These are phyloP conservation scores for Fusarium sp. DNA, from an alignment of 2,329 filamentous ascomycete species.

Conservation along the genomic window DNA sequence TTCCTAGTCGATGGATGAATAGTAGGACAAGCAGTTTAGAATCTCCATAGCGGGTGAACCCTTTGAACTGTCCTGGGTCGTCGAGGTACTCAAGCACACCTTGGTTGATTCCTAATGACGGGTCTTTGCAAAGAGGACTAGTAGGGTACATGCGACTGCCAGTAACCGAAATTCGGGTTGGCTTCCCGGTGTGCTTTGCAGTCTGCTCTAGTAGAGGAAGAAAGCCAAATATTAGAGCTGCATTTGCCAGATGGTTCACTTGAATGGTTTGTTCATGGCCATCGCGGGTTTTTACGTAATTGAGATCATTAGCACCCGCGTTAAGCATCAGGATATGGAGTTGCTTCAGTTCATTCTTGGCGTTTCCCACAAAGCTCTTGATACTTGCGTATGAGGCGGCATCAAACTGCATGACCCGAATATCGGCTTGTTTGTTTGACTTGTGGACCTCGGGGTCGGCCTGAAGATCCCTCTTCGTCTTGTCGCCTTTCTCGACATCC, in stretches of 20 bases:
- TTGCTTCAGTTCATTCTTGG: not conserved
- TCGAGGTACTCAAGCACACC: constrained; percentile 10
- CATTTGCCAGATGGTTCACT: constrained; percentile 47
- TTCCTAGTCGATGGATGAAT: constrained; percentile 31
- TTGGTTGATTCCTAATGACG: not conserved
- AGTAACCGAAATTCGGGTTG: constrained; percentile 29
- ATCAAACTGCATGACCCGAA: constrained; percentile 36
- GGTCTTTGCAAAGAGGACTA: not conserved
- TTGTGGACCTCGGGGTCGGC: constrained; percentile 18
- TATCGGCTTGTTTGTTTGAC: too few relatives aligned
- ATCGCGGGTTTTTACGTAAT: not conserved
- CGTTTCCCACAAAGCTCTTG: constrained; percentile 7
- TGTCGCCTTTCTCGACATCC: constrained; percentile 45
- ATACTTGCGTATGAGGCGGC: constrained; percentile 25
- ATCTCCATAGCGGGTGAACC: constrained; percentile 11
- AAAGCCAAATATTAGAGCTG: constrained; percentile 37
- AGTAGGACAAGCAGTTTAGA: constrained; percentile 24
- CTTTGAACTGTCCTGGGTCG: not conserved
- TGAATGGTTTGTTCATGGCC: constrained; percentile 44
- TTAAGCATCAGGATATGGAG: constrained; percentile 34
- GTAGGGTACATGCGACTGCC: constrained; percentile 33
- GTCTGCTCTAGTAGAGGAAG: constrained; percentile 38
- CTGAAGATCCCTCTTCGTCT: constrained; percentile 28
- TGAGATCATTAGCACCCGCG: constrained; percentile 24
- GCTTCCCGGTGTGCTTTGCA: not conserved